Evolutionary conservation across 1,284 basidiomycete genomes (phyloP).

Genomic region (Abortiporus biennis): DNA sequence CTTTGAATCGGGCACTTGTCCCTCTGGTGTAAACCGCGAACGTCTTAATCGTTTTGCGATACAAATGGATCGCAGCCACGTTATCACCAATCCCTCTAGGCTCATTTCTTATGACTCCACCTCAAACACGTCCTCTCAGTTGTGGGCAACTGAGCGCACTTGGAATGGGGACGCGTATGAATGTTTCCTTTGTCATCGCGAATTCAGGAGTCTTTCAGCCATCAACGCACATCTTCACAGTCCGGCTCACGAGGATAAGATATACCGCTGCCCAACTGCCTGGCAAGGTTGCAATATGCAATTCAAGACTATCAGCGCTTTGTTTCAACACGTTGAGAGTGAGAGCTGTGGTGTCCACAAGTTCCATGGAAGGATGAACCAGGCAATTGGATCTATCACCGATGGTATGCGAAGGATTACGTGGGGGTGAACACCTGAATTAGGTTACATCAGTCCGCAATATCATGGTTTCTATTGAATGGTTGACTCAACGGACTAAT

Average conservation of each 20-base stretch:
- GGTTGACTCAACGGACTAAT: too few relatives aligned
- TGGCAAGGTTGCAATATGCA: conserved; percentile 18
- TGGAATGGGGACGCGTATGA: conserved; percentile 11
- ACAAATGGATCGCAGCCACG: conserved; percentile 19
- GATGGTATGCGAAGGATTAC: conserved; percentile 21
- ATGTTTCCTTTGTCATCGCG: conserved; percentile 14
- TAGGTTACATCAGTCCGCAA: too few relatives aligned
- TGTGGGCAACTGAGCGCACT: conserved; percentile 6
- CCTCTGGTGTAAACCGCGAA: conserved; percentile 23
- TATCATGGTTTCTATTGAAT: too few relatives aligned
- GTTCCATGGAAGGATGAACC: conserved; percentile 17
- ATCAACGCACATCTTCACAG: conserved; percentile 19
- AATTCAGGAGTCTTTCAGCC: conserved; percentile 11
- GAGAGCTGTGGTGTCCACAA: conserved; percentile 20
- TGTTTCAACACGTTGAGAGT: conserved; percentile 27
- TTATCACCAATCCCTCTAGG: conserved; percentile 26
- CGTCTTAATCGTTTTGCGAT: conserved; percentile 21
- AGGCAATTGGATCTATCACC: conserved; percentile 15
- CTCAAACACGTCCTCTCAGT: background rate
- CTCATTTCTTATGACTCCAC: conserved; percentile 15
- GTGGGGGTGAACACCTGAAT: too few relatives aligned
- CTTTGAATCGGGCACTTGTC: conserved; percentile 26
- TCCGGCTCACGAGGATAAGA: conserved; percentile 20
- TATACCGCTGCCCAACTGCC: conserved; percentile 15
- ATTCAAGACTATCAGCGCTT: conserved; percentile 22